Conservation (phyloP, 2,329 filamentous ascomycete genomes). For the Penicillium oxalicum region DNA sequence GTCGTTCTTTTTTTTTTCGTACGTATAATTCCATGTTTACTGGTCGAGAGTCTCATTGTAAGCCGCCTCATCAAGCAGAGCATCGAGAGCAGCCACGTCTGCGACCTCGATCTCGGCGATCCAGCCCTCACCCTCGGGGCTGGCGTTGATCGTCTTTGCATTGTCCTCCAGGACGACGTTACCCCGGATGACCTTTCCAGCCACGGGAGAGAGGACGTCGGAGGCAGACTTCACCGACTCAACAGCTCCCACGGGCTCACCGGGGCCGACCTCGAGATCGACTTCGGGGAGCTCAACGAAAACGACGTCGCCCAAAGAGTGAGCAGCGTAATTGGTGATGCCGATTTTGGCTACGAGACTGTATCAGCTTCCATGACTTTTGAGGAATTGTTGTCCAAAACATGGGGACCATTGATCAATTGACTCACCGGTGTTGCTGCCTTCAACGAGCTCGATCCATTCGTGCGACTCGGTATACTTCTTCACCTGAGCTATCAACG, state of each 20-base stretch:
- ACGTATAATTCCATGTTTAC: conserved; percentile 26
- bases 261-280: conserved; percentile 62
- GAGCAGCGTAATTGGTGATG: conserved; percentile 85
- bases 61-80: conserved; percentile 67
- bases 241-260: conserved; percentile 86
- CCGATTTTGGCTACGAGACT: conserved; percentile 57
- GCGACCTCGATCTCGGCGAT: conserved; percentile 78
- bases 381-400: not conserved
- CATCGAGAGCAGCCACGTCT: conserved; percentile 64
- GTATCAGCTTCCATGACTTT: not conserved
- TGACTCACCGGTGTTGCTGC: conserved; percentile 64
- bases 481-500: conserved; percentile 48
- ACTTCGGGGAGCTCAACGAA: conserved; percentile 86
- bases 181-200: conserved; percentile 66
- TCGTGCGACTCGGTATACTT: conserved; percentile 97
- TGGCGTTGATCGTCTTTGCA: conserved; percentile 80
- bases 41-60: conserved; percentile 69
- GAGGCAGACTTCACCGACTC: conserved; percentile 98
- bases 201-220: conserved; percentile 86
- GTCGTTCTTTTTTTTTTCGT: conserved; percentile 5
- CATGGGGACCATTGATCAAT: not conserved
- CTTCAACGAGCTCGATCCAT: conserved; percentile 84
- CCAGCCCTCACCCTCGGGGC: conserved; percentile 88
- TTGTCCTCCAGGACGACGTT: conserved; percentile 76
- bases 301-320: conserved; percentile 91